A percentile compares a stretch with the other conserved stretches of the same genome.
Evolutionary conservation across 2,329 filamentous ascomycete species (phyloP).

Genomic region (Paecilomyces niveus): DNA sequence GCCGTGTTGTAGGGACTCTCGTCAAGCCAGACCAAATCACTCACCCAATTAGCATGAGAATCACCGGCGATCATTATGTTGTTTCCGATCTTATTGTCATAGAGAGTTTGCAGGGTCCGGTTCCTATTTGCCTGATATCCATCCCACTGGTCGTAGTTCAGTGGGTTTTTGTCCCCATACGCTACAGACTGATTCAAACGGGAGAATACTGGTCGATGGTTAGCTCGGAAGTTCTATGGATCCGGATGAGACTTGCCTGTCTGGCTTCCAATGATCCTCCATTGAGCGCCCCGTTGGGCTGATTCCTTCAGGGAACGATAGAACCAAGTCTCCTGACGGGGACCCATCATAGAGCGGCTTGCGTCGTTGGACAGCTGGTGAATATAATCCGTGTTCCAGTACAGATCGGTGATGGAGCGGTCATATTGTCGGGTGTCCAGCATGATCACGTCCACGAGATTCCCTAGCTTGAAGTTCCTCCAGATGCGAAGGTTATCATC

Average conservation of each 20-base stretch:
- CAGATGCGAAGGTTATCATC: constrained; percentile 64
- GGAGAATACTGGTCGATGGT: constrained; percentile 5
- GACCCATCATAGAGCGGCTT: constrained; percentile 63
- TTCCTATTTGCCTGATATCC: constrained; percentile 66
- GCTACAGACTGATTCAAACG: constrained; percentile 22
- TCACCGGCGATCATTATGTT: constrained; percentile 68
- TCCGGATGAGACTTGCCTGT: constrained; percentile 31
- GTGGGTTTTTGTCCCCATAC: constrained; percentile 19
- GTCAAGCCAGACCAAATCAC: constrained; percentile 54
- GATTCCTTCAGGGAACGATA: constrained; percentile 54
- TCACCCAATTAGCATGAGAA: constrained; percentile 59
- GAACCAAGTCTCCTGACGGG: constrained; percentile 68
- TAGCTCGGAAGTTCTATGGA: constrained; percentile 1
- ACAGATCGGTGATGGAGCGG: constrained; percentile 54
- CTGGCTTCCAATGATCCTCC: constrained; percentile 66
- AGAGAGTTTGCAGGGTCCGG: constrained; percentile 60
- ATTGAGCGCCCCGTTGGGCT: constrained; percentile 57
- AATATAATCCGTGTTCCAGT: constrained; percentile 57
- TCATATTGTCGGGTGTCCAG: constrained; percentile 65
- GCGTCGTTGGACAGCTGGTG: constrained; percentile 59
- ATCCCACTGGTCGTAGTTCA: constrained; percentile 56
- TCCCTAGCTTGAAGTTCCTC: constrained; percentile 60
- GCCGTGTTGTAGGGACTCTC: constrained; percentile 43
- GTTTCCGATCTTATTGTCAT: constrained; percentile 62
- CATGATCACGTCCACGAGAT: constrained; percentile 60